Conservation (phyloP, 805 yeast species). For the Saturnispora silvae region DNA sequence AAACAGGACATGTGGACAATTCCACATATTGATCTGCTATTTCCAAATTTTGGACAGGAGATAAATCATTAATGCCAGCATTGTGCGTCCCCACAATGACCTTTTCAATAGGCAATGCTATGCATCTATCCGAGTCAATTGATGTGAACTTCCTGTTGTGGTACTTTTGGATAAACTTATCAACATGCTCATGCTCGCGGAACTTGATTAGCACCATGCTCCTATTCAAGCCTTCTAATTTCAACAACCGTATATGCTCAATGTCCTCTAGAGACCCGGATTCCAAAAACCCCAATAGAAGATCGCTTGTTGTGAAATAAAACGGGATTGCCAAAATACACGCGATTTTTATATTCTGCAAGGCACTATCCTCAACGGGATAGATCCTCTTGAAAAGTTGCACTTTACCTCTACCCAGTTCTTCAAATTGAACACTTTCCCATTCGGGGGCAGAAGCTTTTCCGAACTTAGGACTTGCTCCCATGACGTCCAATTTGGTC, state of each 20-base stretch:
- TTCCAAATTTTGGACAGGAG: conserved; percentile 34
- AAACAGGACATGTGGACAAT: conserved; percentile 87
- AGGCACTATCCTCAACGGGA: too few relatives aligned
- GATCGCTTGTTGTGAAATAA: conserved; percentile 75
- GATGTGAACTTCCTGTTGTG: conserved; percentile 73
- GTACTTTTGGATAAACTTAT: conserved; percentile 51
- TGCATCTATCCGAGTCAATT: conserved; percentile 84
- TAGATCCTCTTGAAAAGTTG: too few relatives aligned
- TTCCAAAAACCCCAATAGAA: conserved; percentile 66
- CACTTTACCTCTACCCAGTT: too few relatives aligned
- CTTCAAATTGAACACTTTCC: too few relatives aligned
- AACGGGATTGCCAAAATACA: conserved; percentile 79
- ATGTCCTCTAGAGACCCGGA: conserved; percentile 42
- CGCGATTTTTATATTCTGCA: too few relatives aligned
- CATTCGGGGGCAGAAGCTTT: too few relatives aligned
- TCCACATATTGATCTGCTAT: conserved; percentile 39
- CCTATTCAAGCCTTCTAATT: conserved; percentile 55
- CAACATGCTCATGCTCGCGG: conserved; percentile 41
- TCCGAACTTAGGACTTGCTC: too few relatives aligned
- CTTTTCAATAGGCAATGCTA: conserved; percentile 58
- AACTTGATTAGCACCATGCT: conserved; percentile 75
- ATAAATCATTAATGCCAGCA: conserved; percentile 8
- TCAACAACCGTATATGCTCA: conserved; percentile 63
- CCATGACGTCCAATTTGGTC: too few relatives aligned
- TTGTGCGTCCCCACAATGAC: conserved; percentile 31